A percentile compares a stretch with the other conserved stretches of the same genome.
These are phyloP conservation scores for Balamuthia mandrillaris DNA, from an alignment of 208 protist species.

Conservation along the genomic window DNA sequence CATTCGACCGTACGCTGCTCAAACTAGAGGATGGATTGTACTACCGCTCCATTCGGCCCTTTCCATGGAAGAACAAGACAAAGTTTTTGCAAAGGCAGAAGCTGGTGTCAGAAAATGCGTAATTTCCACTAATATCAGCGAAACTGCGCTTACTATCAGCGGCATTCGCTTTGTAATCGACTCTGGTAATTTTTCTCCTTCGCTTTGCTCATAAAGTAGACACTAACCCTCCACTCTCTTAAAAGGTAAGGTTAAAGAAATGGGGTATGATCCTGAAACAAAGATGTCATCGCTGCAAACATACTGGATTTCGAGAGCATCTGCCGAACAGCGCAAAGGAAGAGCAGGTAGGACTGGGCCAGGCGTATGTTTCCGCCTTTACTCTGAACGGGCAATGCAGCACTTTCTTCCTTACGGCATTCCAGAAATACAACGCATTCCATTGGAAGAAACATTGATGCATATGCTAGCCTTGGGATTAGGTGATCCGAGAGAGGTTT, in stretches of 20 bases:
- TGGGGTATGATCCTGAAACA: constrained; percentile 63
- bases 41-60: constrained; percentile 50
- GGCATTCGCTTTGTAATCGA: constrained; percentile 95
- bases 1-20: constrained; percentile 15
- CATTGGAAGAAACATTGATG: constrained; percentile 32
- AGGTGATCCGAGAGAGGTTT: not conserved
- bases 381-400: constrained; percentile 8
- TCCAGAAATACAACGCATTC: constrained; percentile 50
- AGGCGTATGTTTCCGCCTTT: constrained; percentile 50
- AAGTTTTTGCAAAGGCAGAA: constrained; percentile 83
- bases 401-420: constrained; percentile 38
- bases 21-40: constrained; percentile 36
- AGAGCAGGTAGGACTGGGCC: constrained; percentile 84
- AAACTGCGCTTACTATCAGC: constrained; percentile 96
- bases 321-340: constrained; percentile 88
- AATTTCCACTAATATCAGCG: constrained; percentile 94
- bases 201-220: constrained; percentile 86
- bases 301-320: constrained; percentile 88
- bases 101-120: constrained; percentile 88
- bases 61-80: constrained; percentile 58
- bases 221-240: not conserved
- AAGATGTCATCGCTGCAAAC: constrained; percentile 51
- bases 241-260: constrained; percentile 82
- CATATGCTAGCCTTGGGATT: constrained; percentile 37
- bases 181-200: constrained; percentile 76